These are phyloP conservation scores for Saraca asoca DNA, from an alignment of 331 rosid genomes.

Conservation along the genomic window DNA sequence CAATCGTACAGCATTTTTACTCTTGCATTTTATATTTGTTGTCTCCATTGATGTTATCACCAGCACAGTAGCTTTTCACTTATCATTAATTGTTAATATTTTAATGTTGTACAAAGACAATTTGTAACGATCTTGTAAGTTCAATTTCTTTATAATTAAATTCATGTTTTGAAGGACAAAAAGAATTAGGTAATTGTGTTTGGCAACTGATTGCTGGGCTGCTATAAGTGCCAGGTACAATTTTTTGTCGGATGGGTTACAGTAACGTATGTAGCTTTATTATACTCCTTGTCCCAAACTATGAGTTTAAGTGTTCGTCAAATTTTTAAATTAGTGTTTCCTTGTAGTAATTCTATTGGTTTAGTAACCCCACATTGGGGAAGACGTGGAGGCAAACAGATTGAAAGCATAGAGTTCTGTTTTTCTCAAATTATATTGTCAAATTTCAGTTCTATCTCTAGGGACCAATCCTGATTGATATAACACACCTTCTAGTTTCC, in stretches of 20 bases:
- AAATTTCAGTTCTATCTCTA: not conserved
- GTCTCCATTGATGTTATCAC: not conserved
- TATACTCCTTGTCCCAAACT: not conserved
- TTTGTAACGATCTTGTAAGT: not conserved
- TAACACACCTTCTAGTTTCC: not conserved
- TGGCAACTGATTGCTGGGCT: conserved; percentile 1
- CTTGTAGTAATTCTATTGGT: conserved; percentile 4
- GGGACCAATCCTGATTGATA: conserved; percentile 7
- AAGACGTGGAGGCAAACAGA: not conserved
- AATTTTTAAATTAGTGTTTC: not conserved
- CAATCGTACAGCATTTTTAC: not conserved
- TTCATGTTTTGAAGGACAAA: not conserved
- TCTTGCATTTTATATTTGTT: no score
- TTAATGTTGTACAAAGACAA: not conserved
- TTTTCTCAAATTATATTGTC: not conserved
- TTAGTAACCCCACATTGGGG: not conserved
- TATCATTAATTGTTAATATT: not conserved
- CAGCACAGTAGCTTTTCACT: not conserved
- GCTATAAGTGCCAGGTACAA: conserved; percentile 5
- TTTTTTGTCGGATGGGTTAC: conserved; percentile 25
- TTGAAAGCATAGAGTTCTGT: conserved; percentile 8
- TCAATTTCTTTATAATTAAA: not conserved
- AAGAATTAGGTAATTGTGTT: not conserved
- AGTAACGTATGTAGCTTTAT: no score
- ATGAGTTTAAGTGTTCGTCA: not conserved